Evolutionary conservation across 108 stramenopile species (phyloP), one percentile per base, ranked within the genome.

Genomic region (Discostella stelligeroides): DNA sequence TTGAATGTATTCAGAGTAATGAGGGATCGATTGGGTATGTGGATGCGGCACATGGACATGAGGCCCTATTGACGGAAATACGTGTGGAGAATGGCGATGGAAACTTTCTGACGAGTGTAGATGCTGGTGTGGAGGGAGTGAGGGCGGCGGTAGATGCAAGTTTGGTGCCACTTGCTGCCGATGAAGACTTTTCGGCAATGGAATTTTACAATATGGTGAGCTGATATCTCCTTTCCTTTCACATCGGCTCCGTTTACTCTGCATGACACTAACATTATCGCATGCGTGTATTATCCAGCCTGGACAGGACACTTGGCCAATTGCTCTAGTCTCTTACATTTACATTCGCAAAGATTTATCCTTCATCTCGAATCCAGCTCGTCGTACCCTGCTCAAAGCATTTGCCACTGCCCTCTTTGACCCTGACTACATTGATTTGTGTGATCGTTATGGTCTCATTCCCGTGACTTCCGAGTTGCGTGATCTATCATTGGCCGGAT

Each of bases 1-100:
- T 85, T 11, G 62, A 68, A 4, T 89, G 88, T 62, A 80, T 96
- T 40, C 29, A 58, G 1, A 80, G 79, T 1, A 87, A 73, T 43
- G 62, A 40, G 15, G 87, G 87, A 28, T 73, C 92, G 15, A 92
- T 96, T 49, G 95, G 92, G 3, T 96, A 92, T 82, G 83, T 96
- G 61, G 92, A 92, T 43, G 63, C 82, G 38, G 91, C 91, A 12
- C 95, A 96, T 58, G 95, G 92, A 63, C 72, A 76, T 43, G 74
- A 76, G 18, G 90, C 87, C 28, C 70, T 66, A n/a, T 56, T 94
- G 45, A 46, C 48, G 0, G 92, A 94, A 76, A 88, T 96, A 34
- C 68, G 83, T 11, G 43, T 96, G 38, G 27, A 58, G 60, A 96
- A 96, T 70, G 72, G 63, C 4, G 83, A 83, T 51, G 88, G 87